These are phyloP conservation scores for Lasiodiplodia theobromae DNA, from an alignment of 2,329 filamentous ascomycete species.

Conservation along the genomic window DNA sequence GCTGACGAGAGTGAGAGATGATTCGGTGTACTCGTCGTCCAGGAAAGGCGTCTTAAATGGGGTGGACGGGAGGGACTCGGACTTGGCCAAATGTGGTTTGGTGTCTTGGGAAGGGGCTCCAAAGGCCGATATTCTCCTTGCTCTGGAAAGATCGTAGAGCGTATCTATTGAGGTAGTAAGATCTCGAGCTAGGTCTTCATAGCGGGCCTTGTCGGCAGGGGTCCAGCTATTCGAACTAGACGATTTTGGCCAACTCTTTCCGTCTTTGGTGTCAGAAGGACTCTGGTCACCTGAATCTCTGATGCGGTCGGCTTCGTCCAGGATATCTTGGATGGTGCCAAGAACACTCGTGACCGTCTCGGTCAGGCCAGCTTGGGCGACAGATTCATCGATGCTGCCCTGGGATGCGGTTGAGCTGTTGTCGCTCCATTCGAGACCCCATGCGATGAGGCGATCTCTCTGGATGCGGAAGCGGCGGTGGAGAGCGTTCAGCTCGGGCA, in stretches of 20 bases:
- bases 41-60: conserved; percentile 21
- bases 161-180: conserved; percentile 81
- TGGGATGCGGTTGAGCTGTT: conserved; percentile 62
- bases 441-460: conserved; percentile 78
- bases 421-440: conserved; percentile 84
- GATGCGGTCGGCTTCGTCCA: conserved; percentile 77
- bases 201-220: conserved; percentile 73
- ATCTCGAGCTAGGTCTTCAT: conserved; percentile 76
- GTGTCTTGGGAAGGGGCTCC: background rate
- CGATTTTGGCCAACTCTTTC: conserved; percentile 49
- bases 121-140: conserved; percentile 54
- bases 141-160: conserved; percentile 76
- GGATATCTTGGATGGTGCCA: conserved; percentile 79
- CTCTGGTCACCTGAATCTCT: conserved; percentile 60
- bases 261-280: conserved; percentile 42
- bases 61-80: conserved; percentile 13
- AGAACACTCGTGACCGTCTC: conserved; percentile 81
- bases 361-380: conserved; percentile 71
- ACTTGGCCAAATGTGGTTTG: conserved; percentile 17
- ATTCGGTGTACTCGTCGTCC: conserved; percentile 42
- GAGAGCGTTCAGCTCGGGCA: conserved; percentile 72
- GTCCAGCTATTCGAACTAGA: conserved; percentile 52
- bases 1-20: conserved; percentile 54
- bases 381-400: conserved; percentile 75
- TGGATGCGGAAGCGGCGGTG: conserved; percentile 82